These are phyloP conservation scores for Fraxinus platypoda DNA, from an alignment of 305 asterid genomes.

Conservation along the genomic window DNA sequence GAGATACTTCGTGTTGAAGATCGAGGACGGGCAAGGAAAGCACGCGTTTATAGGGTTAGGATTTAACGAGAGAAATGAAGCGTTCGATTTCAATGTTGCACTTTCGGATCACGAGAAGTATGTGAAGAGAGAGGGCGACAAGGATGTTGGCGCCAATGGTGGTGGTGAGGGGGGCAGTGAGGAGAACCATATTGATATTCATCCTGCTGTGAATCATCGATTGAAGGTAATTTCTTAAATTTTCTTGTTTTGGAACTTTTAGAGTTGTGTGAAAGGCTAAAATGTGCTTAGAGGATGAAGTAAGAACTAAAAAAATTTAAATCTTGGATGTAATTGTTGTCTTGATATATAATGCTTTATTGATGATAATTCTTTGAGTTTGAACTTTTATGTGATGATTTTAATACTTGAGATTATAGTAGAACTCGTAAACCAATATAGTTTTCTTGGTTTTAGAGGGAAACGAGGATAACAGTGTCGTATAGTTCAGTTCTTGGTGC, in stretches of 20 bases:
- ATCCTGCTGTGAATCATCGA: conserved; percentile 91
- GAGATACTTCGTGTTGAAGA: conserved; percentile 73
- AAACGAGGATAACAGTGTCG: neutral
- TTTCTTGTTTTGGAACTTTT: neutral
- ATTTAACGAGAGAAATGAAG: conserved; percentile 77
- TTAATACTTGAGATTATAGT: neutral
- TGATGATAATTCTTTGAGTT: neutral
- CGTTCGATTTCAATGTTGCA: conserved; percentile 87
- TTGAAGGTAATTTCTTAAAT: conserved; percentile 52
- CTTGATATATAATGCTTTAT: neutral
- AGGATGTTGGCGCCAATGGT: conserved; percentile 44
- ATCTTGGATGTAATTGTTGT: neutral
- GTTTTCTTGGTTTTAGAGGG: neutral
- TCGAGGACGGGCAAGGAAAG: conserved; percentile 84
- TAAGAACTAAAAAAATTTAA: neutral
- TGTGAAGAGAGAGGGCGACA: conserved; percentile 70
- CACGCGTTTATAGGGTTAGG: conserved; percentile 82
- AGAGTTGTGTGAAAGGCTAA: neutral
- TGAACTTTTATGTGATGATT: neutral
- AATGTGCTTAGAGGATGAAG: neutral
- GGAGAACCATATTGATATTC: conserved; percentile 67
- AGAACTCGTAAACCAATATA: neutral
- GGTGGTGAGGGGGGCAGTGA: conserved; percentile 45
- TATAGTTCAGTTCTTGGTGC: neutral
- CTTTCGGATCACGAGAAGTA: conserved; percentile 85